Conservation (phyloP, 306 rosid species). For the Aeschynomene evenia region DNA sequence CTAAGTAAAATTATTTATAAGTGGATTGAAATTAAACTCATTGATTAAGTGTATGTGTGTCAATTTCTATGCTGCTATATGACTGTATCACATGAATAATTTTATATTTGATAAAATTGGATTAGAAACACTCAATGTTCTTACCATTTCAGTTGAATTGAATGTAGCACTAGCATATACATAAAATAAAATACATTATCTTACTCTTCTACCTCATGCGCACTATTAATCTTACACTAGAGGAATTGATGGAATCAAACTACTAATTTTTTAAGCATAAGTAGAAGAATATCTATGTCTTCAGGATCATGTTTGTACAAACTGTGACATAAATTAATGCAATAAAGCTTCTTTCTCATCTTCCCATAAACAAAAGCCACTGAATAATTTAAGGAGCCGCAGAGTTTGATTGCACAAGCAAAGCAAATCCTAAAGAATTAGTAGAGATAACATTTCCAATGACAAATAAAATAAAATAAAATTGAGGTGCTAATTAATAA, state of each 20-base stretch:
- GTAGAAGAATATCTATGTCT: background rate
- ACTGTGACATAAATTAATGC: conserved; percentile 23
- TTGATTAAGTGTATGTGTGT: no score
- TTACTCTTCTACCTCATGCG: background rate
- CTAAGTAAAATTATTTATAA: no score
- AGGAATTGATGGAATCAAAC: background rate
- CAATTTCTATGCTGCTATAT: no score
- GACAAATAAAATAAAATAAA: background rate
- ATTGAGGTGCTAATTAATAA: conserved; percentile 24
- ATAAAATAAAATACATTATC: background rate
- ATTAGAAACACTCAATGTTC: background rate
- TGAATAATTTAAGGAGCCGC: conserved; percentile 30
- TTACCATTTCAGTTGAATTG: conserved; percentile 35
- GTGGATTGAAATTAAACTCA: no score
- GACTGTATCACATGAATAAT: background rate
- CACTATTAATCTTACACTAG: background rate
- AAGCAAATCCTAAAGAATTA: background rate
- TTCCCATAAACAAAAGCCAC: conserved; percentile 18
- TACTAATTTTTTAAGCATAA: background rate
- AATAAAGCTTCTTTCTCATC: conserved; percentile 30
- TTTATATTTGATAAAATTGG: no score
- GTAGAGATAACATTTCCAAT: background rate
- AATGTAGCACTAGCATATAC: background rate
- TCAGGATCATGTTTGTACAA: background rate
- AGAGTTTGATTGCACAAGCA: conserved; percentile 15